A percentile compares a stretch with the other conserved stretches of the same genome.
Evolutionary conservation across 2,329 filamentous ascomycete genomes (phyloP).

Genomic region (Trichoderma afroharzianum): DNA sequence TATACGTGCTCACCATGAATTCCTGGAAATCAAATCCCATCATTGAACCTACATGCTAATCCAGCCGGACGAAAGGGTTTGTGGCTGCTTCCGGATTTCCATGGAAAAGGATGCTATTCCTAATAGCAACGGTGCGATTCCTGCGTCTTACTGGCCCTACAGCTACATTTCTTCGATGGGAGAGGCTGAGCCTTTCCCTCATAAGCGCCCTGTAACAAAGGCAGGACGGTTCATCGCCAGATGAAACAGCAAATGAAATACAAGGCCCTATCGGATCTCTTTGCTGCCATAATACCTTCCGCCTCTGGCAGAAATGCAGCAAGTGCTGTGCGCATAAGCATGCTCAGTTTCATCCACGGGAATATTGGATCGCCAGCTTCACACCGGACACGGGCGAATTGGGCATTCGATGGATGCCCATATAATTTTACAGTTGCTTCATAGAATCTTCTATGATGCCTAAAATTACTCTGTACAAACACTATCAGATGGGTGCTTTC

Average conservation of each 20-base stretch:
- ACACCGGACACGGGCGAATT: not conserved
- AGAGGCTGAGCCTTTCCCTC: not conserved
- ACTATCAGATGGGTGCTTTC: not conserved
- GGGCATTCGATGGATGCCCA: not conserved
- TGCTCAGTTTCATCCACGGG: not conserved
- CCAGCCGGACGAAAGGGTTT: not conserved
- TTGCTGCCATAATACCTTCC: not conserved
- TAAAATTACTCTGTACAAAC: too few species aligned
- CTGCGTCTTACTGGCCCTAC: not conserved
- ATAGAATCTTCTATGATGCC: not conserved
- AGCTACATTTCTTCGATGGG: not conserved
- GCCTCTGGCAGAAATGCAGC: not conserved
- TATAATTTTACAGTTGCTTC: not conserved
- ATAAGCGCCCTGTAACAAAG: not conserved
- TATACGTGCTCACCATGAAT: not conserved
- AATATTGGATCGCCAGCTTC: not conserved
- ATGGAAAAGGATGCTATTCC: not conserved
- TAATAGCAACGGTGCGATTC: not conserved
- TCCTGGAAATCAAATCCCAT: not conserved
- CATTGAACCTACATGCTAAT: not conserved
- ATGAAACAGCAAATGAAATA: not conserved
- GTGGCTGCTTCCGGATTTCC: not conserved
- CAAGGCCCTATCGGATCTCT: not conserved
- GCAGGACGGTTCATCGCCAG: not conserved
- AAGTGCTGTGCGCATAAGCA: conserved; percentile 1